Conservation (phyloP, 2,329 filamentous ascomycete species). For the Fusarium globosum region DNA sequence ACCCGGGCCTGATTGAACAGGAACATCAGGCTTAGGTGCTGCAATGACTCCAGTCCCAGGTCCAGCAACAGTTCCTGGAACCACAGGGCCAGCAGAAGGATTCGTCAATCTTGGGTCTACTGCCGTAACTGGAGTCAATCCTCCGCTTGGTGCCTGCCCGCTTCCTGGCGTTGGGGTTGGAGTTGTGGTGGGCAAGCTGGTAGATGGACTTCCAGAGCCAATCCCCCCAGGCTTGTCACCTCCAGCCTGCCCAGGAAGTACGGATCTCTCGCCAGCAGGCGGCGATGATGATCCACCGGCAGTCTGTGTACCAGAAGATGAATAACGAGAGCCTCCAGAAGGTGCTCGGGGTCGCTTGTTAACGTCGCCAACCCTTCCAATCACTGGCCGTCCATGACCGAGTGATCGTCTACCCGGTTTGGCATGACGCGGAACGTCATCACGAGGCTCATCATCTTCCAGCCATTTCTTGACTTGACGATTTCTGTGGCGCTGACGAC, state of each 20-base stretch:
- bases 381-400: neutral
- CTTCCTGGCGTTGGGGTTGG: rapidly evolving
- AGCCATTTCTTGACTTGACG: neutral
- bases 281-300: rapidly evolving
- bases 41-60: neutral
- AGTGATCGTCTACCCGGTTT: neutral
- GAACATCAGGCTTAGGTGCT: neutral
- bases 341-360: neutral
- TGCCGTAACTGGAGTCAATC: neutral
- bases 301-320: rapidly evolving
- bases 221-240: rapidly evolving
- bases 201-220: neutral
- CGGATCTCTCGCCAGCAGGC: neutral
- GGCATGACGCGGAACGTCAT: neutral
- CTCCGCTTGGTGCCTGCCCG: rapidly evolving
- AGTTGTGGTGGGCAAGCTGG: rapidly evolving
- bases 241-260: neutral
- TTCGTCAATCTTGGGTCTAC: rapidly evolving
- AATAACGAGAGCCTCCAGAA: neutral
- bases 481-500: neutral
- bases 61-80: neutral
- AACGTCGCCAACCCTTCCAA: neutral
- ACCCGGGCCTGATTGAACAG: neutral
- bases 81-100: neutral
- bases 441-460: neutral